phyloP scores from a whole-genome alignment of 495 filamentous ascomycete species.

The Penicillium cataractarum region DNA sequence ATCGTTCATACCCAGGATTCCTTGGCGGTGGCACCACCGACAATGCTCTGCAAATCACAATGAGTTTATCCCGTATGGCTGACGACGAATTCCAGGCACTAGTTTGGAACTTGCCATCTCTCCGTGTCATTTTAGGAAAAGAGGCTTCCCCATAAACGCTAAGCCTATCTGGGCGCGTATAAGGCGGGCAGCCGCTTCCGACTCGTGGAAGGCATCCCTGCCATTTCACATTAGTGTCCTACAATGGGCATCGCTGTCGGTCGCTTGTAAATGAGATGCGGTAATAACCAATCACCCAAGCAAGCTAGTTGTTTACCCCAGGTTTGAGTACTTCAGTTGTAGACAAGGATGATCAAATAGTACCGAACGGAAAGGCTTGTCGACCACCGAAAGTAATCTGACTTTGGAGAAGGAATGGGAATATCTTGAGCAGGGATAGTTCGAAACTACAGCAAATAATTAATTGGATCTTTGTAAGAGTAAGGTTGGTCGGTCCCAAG shows the following conservation, averaged over 20 bases:
- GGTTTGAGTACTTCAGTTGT: not conserved
- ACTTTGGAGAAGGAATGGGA: no score
- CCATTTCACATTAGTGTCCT: not conserved
- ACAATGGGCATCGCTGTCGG: not conserved
- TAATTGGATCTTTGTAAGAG: no score
- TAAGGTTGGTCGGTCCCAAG: no score
- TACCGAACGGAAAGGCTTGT: no score
- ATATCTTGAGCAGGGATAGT: no score
- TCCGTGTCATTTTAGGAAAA: constrained; percentile 2
- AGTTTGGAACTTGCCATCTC: not conserved
- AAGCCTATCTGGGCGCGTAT: not conserved
- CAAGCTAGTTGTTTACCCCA: not conserved
- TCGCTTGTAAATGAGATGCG: not conserved
- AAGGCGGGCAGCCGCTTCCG: not conserved
- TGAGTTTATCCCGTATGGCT: not conserved
- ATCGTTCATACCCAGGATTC: not conserved
- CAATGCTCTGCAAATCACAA: not conserved
- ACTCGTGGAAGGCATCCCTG: not conserved
- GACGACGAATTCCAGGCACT: not conserved
- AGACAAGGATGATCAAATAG: no score
- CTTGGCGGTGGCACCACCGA: not conserved
- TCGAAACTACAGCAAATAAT: no score
- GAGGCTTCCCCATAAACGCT: not conserved
- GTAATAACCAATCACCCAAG: not conserved
- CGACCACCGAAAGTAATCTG: no score